Evolutionary conservation across 768 basidiomycete genomes (phyloP).

Genomic region (Boletus sp.): DNA sequence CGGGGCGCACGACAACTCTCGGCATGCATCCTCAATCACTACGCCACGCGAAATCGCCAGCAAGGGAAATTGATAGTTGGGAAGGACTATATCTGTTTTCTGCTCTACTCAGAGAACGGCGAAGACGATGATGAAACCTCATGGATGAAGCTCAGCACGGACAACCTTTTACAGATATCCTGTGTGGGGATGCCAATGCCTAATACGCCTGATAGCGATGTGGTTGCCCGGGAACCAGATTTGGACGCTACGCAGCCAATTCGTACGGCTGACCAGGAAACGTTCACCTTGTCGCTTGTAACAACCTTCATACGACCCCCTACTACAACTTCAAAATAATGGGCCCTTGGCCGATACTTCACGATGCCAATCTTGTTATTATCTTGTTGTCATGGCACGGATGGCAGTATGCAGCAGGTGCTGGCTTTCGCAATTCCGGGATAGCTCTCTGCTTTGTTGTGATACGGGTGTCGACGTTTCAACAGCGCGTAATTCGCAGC

Average conservation of each 20-base stretch:
- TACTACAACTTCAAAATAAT: no score
- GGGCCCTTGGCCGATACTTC: not conserved
- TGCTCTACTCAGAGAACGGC: not conserved
- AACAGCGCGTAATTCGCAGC: no score
- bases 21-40: conserved; percentile 4
- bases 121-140: not conserved
- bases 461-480: no score
- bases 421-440: no score
- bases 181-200: not conserved
- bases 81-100: conserved; percentile 4
- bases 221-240: no score
- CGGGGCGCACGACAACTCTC: not conserved
- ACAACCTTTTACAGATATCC: conserved; percentile 2
- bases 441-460: no score
- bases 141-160: conserved; percentile 3
- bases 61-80: conserved; percentile 3
- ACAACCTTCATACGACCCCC: not conserved
- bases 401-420: no score
- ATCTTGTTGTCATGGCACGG: no score
- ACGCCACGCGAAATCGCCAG: not conserved
- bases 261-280: not conserved
- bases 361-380: no score
- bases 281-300: not conserved
- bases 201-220: no score
- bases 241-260: not conserved